Evolutionary conservation across 2,329 filamentous ascomycete species (phyloP), one percentile per base, ranked within the genome.

Genomic region (Ophiostoma sp.): DNA sequence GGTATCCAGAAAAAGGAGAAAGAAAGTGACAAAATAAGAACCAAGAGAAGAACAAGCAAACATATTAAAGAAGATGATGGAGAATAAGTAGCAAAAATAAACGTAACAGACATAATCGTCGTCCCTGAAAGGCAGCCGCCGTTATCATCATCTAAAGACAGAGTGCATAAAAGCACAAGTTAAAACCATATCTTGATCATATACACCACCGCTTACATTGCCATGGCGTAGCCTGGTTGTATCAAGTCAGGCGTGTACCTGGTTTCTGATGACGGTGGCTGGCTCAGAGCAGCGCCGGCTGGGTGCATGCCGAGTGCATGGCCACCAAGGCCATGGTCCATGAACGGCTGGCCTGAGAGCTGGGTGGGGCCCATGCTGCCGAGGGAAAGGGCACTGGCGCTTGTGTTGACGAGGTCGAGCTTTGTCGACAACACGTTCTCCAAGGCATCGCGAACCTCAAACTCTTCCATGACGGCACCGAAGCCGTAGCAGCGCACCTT

Each of bases 401-500:
- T 14, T 38, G 55, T 60, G 27, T 60, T 60, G 55, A 60, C 27
- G 55, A 18, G n/a, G n/a, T 81, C 80, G 3, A 77, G 76, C 77
- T 88, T 89, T 40, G 82, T 83, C 8, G 85, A 87, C 72, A 92
- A 81, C 38, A 92, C 83, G 49, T 83, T 88, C 75, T 89, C 89
- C 68, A 97, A 78, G 36, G 92, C 92, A 79, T 97, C 93, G 65
- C 85, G 81, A 49, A 92, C 85, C 78, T 92, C 89, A 73, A 87
- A 87, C 73, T 87, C 85, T 73, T 88, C 86, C 80, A 87, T 82
- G 3, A 88, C 86, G 18, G 86, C 86, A 41, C 86, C 86, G 71
- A 88, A 88, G 16, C 95, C 95, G 78, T 97, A 97, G 77, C 95
- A 98, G 71, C 93, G 86, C 69, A 97, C 88, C 79, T 97, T 97